phyloP scores from a whole-genome alignment of 2,329 filamentous ascomycete genomes.

The Exserohilum turcica region DNA sequence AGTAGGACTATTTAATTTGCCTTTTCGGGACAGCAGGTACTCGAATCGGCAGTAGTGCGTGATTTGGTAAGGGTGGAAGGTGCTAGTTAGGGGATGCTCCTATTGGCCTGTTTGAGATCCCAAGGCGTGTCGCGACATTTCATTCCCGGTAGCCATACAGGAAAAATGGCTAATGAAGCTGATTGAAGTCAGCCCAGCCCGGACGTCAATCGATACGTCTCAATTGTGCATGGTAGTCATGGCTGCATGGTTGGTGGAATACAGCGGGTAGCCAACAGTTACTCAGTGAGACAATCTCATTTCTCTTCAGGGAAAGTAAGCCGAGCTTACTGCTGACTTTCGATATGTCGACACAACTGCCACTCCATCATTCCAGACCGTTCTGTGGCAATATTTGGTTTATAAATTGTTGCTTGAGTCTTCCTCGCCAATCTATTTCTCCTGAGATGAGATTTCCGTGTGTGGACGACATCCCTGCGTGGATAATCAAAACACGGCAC shows the following conservation, averaged over 20 bases:
- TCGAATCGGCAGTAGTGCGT: too few relatives aligned
- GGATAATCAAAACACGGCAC: too few relatives aligned
- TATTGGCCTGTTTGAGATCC: too few relatives aligned
- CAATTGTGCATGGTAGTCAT: neutral
- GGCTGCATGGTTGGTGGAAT: neutral
- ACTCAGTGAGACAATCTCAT: neutral
- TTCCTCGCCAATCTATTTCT: neutral
- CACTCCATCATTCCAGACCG: neutral
- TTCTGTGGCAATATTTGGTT: neutral
- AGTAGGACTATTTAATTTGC: neutral
- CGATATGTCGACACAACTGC: neutral
- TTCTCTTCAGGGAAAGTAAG: neutral
- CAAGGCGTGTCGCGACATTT: too few relatives aligned
- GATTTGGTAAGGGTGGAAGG: too few relatives aligned
- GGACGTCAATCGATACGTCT: too few relatives aligned
- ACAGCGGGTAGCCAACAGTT: neutral
- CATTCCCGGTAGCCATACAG: too few relatives aligned
- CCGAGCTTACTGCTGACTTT: neutral
- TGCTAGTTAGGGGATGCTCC: too few relatives aligned
- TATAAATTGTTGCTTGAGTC: neutral
- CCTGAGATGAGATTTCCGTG: too few relatives aligned
- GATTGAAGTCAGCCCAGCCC: too few relatives aligned
- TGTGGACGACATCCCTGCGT: neutral
- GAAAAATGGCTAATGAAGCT: too few relatives aligned
- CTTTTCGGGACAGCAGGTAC: too few relatives aligned